Base-by-base conservation (phyloP, 2,329 filamentous ascomycete species). In the Ampelomyces quisqualis region DNA sequence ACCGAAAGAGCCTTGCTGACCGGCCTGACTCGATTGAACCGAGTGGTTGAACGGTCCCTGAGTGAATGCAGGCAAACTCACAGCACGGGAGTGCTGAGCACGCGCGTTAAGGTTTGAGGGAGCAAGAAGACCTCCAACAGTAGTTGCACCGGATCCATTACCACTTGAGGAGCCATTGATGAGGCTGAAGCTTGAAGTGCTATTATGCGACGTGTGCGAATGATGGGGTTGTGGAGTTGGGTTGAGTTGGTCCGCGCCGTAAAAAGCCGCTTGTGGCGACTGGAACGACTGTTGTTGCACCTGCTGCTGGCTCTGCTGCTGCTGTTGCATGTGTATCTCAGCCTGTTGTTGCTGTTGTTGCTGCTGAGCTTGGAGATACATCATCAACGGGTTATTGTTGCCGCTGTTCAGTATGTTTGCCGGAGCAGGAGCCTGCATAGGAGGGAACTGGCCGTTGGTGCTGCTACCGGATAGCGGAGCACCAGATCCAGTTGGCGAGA, bases 381-480 rank as follows among this genome's bases (percentile, higher is more conserved):
- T 83, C 17, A 90, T 95, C 67, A 97, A 70, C 0, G 91, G 91
- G 68, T 96, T 96, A 74, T 82, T 91, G 60, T 77, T 76, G 38
- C 82, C 85, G 36, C 81, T 82, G 67, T 90, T 93, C 68, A 95
- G 81, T 43, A 95, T 80, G 14, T 82, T 80, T 2, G 85, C 85
- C 1, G 86, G 80, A 17, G 82, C 85, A 53, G 83, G 71, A 61
- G 85, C 70, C 60, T 82, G 70, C 62, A 77, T 77, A 64, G 76
- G 79, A 53, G 80, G 81, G 57, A 70, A 77, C 38, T 77, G 79
- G 49, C 81, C 79, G 47, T 82, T 83, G 18, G 58, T 58, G 40
- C 76, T 67, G 40, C 72, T 71, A 21, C 71, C 75, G 3, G 78
- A 80, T 34, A 74, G 75, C n/a, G 78, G 77, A 15, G 77, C 77